Evolutionary conservation across 1,284 basidiomycete species (phyloP).

Genomic region (Trichosporon sp.): DNA sequence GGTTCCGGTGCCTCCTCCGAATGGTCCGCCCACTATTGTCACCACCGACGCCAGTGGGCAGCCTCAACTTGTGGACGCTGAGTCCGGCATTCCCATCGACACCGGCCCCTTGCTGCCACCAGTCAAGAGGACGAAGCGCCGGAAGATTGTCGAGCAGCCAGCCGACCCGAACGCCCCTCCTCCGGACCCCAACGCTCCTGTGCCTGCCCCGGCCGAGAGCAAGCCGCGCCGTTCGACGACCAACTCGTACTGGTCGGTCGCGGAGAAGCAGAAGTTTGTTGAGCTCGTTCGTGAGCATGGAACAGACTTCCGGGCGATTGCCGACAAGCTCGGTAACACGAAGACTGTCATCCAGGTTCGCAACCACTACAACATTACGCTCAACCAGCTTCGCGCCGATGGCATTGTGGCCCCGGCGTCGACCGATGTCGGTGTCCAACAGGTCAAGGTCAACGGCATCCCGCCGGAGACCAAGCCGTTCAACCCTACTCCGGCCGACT

Average conservation of each 20-base stretch:
- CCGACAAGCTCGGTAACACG: slow-evolving; percentile 62
- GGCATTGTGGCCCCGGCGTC: slow-evolving; percentile 17
- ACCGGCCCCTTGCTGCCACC: slow-evolving; percentile 32
- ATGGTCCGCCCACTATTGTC: neutral
- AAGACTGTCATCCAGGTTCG: slow-evolving; percentile 76
- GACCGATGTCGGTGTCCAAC: slow-evolving; percentile 18
- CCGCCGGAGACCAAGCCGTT: slow-evolving; percentile 1
- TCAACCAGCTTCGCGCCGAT: slow-evolving; percentile 13
- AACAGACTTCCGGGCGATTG: slow-evolving; percentile 69
- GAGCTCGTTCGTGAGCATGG: slow-evolving; percentile 64
- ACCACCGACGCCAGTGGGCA: neutral
- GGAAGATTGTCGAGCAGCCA: slow-evolving; percentile 22
- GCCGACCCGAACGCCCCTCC: neutral
- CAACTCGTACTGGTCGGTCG: slow-evolving; percentile 55
- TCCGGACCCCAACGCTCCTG: slow-evolving; percentile 5
- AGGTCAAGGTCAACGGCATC: slow-evolving; percentile 22
- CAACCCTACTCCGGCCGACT: slow-evolving; percentile 10
- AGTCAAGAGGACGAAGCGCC: slow-evolving; percentile 36
- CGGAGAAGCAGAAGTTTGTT: slow-evolving; percentile 58
- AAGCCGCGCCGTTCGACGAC: slow-evolving; percentile 27
- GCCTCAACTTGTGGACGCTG: slow-evolving; percentile 12
- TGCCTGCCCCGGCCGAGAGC: slow-evolving; percentile 1
- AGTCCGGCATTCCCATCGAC: slow-evolving; percentile 15
- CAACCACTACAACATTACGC: slow-evolving; percentile 51
- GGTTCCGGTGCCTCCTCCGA: neutral